phyloP scores from a whole-genome alignment of 202 grass and related monocot genomes.

The Panicum virgatum region DNA sequence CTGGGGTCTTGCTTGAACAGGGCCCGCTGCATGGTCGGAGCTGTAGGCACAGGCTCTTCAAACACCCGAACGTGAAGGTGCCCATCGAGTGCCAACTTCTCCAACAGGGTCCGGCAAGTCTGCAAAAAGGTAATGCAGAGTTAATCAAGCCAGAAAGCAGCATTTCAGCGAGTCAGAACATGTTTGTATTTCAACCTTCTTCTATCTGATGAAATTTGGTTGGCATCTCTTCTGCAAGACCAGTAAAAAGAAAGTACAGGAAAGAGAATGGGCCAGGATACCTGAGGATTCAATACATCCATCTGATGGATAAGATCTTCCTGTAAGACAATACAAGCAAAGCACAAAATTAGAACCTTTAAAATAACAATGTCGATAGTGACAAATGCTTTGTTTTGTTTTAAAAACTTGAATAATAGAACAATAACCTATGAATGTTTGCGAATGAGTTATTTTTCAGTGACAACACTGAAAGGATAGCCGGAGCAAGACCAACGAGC shows the following conservation, averaged over 20 bases:
- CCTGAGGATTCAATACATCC: slow-evolving; percentile 94
- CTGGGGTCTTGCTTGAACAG: slow-evolving; percentile 38
- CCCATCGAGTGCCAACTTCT: slow-evolving; percentile 50
- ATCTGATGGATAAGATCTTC: slow-evolving; percentile 78
- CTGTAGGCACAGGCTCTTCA: slow-evolving; percentile 46
- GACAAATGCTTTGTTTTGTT: too few relatives aligned
- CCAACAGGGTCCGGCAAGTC: too few relatives aligned
- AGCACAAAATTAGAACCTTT: background rate
- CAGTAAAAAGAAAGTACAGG: background rate
- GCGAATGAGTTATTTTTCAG: too few relatives aligned
- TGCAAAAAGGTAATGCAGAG: slow-evolving; percentile 32
- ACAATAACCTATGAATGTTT: too few relatives aligned
- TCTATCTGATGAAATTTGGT: background rate
- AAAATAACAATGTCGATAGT: too few relatives aligned
- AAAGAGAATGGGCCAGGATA: slow-evolving; percentile 31
- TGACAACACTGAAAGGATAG: too few relatives aligned
- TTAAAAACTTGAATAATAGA: too few relatives aligned
- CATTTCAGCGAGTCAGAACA: background rate
- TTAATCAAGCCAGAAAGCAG: background rate
- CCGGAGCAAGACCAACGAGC: too few relatives aligned
- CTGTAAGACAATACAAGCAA: slow-evolving; percentile 55
- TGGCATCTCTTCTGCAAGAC: background rate
- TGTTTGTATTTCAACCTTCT: background rate
- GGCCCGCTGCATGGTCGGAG: slow-evolving; percentile 55
- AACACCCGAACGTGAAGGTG: slow-evolving; percentile 55